A percentile compares a stretch with the other conserved stretches of the same genome.
Conservation (phyloP, 2,329 filamentous ascomycete genomes). For the Ophiostoma triangulosporum region DNA sequence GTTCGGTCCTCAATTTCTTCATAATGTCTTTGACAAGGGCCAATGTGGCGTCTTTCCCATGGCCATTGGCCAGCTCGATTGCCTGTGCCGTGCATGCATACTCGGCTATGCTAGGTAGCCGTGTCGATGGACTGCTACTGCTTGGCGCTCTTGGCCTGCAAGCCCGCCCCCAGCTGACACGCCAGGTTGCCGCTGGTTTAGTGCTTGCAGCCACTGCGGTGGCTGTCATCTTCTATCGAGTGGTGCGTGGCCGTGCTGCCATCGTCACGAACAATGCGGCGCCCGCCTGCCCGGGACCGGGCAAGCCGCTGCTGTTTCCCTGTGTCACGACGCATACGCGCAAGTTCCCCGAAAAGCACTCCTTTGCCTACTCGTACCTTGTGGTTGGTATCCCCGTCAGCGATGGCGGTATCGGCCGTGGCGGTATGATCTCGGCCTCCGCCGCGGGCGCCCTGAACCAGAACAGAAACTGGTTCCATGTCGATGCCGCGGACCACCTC, state of each 20-base stretch:
- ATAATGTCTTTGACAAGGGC: background rate
- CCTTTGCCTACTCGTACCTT: slow-evolving; percentile 59
- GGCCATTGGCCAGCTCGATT: background rate
- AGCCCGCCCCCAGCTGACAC: background rate
- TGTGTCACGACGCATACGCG: slow-evolving; percentile 51
- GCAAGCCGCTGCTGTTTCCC: slow-evolving; percentile 44
- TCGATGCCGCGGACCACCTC: slow-evolving; percentile 49
- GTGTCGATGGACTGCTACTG: background rate
- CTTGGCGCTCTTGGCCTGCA: background rate
- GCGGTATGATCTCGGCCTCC: slow-evolving; percentile 37
- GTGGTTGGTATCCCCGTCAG: slow-evolving; percentile 53
- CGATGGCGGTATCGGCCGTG: slow-evolving; percentile 37
- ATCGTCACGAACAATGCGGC: background rate
- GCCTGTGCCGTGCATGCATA: background rate
- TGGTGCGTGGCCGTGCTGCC: background rate
- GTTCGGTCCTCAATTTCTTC: no score
- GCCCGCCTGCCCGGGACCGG: background rate
- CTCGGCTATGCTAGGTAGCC: background rate
- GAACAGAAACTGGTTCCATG: slow-evolving; percentile 37
- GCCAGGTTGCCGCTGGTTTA: background rate
- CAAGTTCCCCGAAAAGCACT: slow-evolving; percentile 53
- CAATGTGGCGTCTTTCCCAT: background rate
- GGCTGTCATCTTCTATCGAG: background rate
- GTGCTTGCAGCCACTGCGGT: background rate
- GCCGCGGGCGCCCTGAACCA: background rate